phyloP scores from a whole-genome alignment of 345 rosid species.

The Camelina laxa region DNA sequence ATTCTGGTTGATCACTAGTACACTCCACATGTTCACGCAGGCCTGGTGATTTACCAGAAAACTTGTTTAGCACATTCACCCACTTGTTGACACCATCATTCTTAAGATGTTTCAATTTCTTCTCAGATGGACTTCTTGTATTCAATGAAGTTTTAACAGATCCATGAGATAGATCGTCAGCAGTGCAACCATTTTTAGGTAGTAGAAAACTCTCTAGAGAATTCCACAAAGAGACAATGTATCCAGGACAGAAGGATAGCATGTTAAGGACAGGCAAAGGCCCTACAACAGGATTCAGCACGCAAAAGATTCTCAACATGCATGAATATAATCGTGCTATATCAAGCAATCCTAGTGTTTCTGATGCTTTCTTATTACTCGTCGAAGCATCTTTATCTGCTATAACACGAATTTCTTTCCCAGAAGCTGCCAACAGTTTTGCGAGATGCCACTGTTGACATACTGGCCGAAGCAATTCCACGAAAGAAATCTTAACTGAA shows the following conservation, averaged over 20 bases:
- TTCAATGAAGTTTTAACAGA: slow-evolving; percentile 47
- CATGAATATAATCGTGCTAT: slow-evolving; percentile 79
- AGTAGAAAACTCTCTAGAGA: slow-evolving; percentile 62
- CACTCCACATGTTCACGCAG: slow-evolving; percentile 43
- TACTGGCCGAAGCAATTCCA: slow-evolving; percentile 72
- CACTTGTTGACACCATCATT: slow-evolving; percentile 74
- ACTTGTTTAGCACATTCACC: slow-evolving; percentile 70
- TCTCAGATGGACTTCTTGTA: slow-evolving; percentile 49
- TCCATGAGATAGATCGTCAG: slow-evolving; percentile 30
- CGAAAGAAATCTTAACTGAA: slow-evolving; percentile 55
- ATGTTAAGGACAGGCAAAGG: slow-evolving; percentile 85
- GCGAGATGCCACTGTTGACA: slow-evolving; percentile 93
- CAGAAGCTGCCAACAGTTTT: slow-evolving; percentile 65
- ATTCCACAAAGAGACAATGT: slow-evolving; percentile 68
- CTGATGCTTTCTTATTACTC: slow-evolving; percentile 40
- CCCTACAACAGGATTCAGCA: slow-evolving; percentile 65
- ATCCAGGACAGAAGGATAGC: slow-evolving; percentile 91
- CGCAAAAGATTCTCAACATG: slow-evolving; percentile 76
- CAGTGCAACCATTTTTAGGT: slow-evolving; percentile 38
- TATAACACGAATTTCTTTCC: slow-evolving; percentile 43
- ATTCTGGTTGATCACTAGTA: slow-evolving; percentile 46
- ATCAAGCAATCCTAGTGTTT: slow-evolving; percentile 65
- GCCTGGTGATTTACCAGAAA: slow-evolving; percentile 74
- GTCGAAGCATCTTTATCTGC: slow-evolving; percentile 39
- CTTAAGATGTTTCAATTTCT: slow-evolving; percentile 53